Conservation (phyloP, 345 rosid species). For the Syzygium aromaticum region DNA sequence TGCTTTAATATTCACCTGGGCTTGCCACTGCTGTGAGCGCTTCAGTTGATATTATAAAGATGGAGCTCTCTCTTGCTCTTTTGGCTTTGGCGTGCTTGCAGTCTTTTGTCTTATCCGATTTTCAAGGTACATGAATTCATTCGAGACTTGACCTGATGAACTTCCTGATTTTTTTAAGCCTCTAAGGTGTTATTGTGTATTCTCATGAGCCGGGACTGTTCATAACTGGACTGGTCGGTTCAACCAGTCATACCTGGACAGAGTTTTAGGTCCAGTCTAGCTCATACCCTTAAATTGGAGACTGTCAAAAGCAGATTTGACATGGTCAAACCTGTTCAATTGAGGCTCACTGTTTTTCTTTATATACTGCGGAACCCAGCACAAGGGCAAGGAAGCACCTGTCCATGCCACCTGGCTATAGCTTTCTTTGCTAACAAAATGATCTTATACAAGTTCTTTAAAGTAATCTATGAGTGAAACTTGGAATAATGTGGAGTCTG, state of each 20-base stretch:
- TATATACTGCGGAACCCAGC: background rate
- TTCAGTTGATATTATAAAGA: slow-evolving; percentile 31
- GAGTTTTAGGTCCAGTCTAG: background rate
- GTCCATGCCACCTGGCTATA: background rate
- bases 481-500: background rate
- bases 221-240: background rate
- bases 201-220: background rate
- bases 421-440: background rate
- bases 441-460: background rate
- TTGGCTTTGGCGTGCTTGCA: slow-evolving; percentile 39
- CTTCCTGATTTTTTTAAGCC: background rate
- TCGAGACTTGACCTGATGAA: background rate
- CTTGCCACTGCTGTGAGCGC: slow-evolving; percentile 1
- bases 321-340: background rate
- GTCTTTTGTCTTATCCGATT: slow-evolving; percentile 46
- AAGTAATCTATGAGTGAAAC: background rate
- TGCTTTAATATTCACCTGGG: background rate
- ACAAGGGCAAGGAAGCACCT: background rate
- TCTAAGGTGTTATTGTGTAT: background rate
- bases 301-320: background rate
- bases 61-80: slow-evolving; percentile 39
- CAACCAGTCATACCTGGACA: background rate
- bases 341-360: background rate
- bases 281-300: background rate
- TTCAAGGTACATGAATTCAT: slow-evolving; percentile 50